Evolutionary conservation across 2,329 filamentous ascomycete genomes (phyloP), one percentile per base, ranked within the genome.

Genomic region (Camillea tinctor): DNA sequence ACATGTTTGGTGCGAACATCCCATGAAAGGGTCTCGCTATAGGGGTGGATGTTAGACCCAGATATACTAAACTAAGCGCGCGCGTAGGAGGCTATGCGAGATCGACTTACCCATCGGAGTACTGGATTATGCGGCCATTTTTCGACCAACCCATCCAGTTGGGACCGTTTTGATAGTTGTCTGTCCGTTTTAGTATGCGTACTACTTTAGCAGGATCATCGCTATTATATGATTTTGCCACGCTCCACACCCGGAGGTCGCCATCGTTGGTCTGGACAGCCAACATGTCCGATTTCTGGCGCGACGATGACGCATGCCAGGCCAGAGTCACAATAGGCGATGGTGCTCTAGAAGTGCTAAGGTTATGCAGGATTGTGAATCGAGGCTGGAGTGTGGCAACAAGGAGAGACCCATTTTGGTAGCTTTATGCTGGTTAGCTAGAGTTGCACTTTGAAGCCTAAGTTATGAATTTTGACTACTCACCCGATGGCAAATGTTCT

Each of bases 121-220:
- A 93, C 76, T 99, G 95, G 64, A 99, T 88, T 66, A 99, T 93
- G 66, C 93, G 90, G 48, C 95, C 95, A 78, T 97, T 98, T 78
- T 97, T 98, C 0, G 95, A 98, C 95, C 95, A 99, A 20, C 88
- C 90, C 81, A 97, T 93, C 95, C 95, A 99, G 73, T 96, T 97
- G 44, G 91, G 89, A 1, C 92, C 92, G 2, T 86, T 78, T 36
- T 86, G 79, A 66, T 84, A 88, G 65, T 88, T 88, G 62, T 97
- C 93, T 7, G 88, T 88, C 68, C 91, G 84, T 74, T 92, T 94
- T 54, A 99, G 79, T 24, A 96, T 88, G 63, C 95, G 85, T 61
- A 98, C 96, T 7, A 97, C 90, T 71, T 93, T 94, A 40, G 93
- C 93, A 19, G 89, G 83, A 67, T 97, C 90, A 53, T 84, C 86